Evolutionary conservation across 257 asterid species (phyloP), one percentile per base, ranked within the genome.

Genomic region (Rauvolfia tetraphylla): DNA sequence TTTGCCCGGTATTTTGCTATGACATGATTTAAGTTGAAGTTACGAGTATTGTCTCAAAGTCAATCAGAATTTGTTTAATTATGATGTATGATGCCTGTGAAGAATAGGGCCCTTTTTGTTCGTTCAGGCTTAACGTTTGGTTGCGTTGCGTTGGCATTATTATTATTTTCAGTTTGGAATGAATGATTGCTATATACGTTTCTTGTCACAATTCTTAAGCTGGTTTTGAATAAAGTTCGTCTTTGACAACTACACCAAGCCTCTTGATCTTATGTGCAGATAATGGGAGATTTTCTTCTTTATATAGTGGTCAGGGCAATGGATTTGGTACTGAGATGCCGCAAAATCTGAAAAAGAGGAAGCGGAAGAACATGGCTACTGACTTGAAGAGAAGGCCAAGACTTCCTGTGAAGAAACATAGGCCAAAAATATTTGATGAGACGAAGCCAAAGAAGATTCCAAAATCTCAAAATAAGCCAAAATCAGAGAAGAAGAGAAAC

Each of bases 361-460:
- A 61, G 41, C 17, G 29, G 71, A 36, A 36, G 48, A 8, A 34
- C 0, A 20, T 0, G 20, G 29, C 41, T 7, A 20, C 48, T 22
- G n/a, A 65, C 1, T 9, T 36, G 17, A 38, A 65, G 3, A 34
- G 51, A 38, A 67, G n/a, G 33, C 20, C 31, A 4, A 38, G 51
- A 36, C 7, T 22, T 38, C 41, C 2, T 2, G 18, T 20, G 51
- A 67, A 67, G 31, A 67, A 38, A 38, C 72, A 67, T 23, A 9
- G 72, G 72, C 72, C 72, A 67, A 36, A 38, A 10, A 67, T 67
- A 38, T 67, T 67, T 38, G 72, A 67, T 11, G 51, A 17, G 4
- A 67, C 12, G 49, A 67, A 38, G 22, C 72, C 49, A 7, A 67
- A 20, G 51, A 67, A 38, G 72, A 11, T 9, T 4, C 72, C 31